phyloP scores from a whole-genome alignment of 257 asterid genomes.

The Fraxinus anomala region DNA sequence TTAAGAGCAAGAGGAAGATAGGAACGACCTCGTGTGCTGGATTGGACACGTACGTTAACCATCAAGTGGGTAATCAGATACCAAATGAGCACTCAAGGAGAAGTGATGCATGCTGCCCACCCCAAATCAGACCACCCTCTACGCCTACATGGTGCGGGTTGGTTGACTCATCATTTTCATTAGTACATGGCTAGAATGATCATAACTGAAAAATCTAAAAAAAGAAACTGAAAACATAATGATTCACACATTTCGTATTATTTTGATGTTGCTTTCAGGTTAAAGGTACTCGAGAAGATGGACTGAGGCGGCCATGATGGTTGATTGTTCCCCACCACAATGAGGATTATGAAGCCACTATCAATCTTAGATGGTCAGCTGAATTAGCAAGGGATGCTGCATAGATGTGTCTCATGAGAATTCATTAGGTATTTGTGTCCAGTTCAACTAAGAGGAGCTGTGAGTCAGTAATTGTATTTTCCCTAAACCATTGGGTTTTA shows the following conservation, averaged over 20 bases:
- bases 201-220: neutral
- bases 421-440: neutral
- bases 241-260: too few species aligned
- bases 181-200: neutral
- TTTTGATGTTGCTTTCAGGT: slow-evolving; percentile 31
- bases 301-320: slow-evolving; percentile 27
- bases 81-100: slow-evolving; percentile 41
- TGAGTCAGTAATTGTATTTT: slow-evolving; percentile 12
- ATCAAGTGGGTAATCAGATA: slow-evolving; percentile 45
- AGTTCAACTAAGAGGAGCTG: neutral
- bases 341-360: slow-evolving; percentile 27
- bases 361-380: slow-evolving; percentile 27
- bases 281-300: slow-evolving; percentile 30
- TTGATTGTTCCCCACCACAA: slow-evolving; percentile 33
- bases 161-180: slow-evolving; percentile 22
- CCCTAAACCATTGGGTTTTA: neutral
- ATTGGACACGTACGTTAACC: slow-evolving; percentile 54
- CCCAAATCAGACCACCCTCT: slow-evolving; percentile 53
- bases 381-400: slow-evolving; percentile 17
- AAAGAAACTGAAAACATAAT: too few species aligned
- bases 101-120: slow-evolving; percentile 45
- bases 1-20: slow-evolving; percentile 83
- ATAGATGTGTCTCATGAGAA: slow-evolving; percentile 12
- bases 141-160: slow-evolving; percentile 58
- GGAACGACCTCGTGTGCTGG: slow-evolving; percentile 55